phyloP scores from a whole-genome alignment of 192 early-diverging fungal genomes.

The Coemansia sp. region DNA sequence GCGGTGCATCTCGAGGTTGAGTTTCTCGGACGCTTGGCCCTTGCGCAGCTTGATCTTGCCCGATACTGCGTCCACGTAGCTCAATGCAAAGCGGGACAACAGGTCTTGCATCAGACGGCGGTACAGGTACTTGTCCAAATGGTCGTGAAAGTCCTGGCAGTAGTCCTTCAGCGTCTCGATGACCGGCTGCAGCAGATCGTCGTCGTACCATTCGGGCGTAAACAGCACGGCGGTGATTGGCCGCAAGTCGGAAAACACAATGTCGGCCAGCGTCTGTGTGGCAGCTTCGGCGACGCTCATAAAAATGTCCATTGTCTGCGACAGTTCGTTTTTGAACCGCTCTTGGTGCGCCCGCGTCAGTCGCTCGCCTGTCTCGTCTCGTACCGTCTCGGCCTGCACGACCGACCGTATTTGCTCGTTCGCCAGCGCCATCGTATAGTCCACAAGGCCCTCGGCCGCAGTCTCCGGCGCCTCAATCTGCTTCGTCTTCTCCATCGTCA shows the following conservation, averaged over 20 bases:
- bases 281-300: constrained; percentile 81
- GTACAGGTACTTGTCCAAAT: constrained; percentile 88
- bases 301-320: constrained; percentile 82
- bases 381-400: constrained; percentile 85
- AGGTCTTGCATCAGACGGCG: constrained; percentile 82
- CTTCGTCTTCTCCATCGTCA: constrained; percentile 73
- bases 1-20: constrained; percentile 70
- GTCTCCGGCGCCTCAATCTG: constrained; percentile 76
- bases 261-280: constrained; percentile 74
- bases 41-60: constrained; percentile 63
- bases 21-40: constrained; percentile 66
- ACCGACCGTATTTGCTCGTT: constrained; percentile 92
- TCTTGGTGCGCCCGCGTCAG: constrained; percentile 62
- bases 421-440: constrained; percentile 93
- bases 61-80: constrained; percentile 80
- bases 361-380: constrained; percentile 57
- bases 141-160: constrained; percentile 78
- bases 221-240: constrained; percentile 75
- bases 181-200: constrained; percentile 80
- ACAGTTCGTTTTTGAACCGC: constrained; percentile 64
- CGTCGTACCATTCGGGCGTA: constrained; percentile 87
- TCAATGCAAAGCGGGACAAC: constrained; percentile 79
- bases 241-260: constrained; percentile 79
- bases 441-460: constrained; percentile 81
- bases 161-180: constrained; percentile 96